A percentile compares a stretch with the other conserved stretches of the same genome.
Evolutionary conservation across 169 alveolate genomes (phyloP).

Genomic region (Plasmodium yoelii): DNA sequence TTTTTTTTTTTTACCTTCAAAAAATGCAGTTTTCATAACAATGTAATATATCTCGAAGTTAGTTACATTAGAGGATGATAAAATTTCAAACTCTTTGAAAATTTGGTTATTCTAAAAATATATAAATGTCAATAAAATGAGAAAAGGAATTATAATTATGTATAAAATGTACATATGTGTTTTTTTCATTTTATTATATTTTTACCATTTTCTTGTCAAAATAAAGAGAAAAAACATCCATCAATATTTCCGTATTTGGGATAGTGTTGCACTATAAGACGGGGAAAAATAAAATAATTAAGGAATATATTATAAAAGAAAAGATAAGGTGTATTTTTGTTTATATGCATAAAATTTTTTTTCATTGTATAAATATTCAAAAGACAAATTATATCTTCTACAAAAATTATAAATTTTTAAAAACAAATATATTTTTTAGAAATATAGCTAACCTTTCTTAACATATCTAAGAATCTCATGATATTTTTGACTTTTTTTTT

Average conservation of each 20-base stretch:
- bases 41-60: slow-evolving; percentile 67
- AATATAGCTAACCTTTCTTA: slow-evolving; percentile 42
- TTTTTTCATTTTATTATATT: slow-evolving; percentile 8
- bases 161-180: neutral
- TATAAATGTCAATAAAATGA: slow-evolving; percentile 5
- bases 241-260: slow-evolving; percentile 46
- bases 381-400: no score
- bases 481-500: slow-evolving; percentile 64
- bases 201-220: slow-evolving; percentile 60
- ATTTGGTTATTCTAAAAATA: slow-evolving; percentile 55
- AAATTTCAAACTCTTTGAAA: slow-evolving; percentile 66
- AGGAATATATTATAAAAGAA: slow-evolving; percentile 8
- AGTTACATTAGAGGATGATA: slow-evolving; percentile 17
- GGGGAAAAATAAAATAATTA: neutral
- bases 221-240: slow-evolving; percentile 55
- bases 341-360: no score
- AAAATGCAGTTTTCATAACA: slow-evolving; percentile 72
- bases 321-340: neutral
- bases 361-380: no score
- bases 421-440: neutral
- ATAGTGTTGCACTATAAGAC: slow-evolving; percentile 34
- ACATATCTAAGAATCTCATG: slow-evolving; percentile 43
- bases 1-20: slow-evolving; percentile 41
- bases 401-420: neutral
- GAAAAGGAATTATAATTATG: neutral